Percentiles rank a stretch among this genome's conserved stretches.
Evolutionary conservation across 2,329 filamentous ascomycete species (phyloP).

Genomic region (Xylaria sp.): DNA sequence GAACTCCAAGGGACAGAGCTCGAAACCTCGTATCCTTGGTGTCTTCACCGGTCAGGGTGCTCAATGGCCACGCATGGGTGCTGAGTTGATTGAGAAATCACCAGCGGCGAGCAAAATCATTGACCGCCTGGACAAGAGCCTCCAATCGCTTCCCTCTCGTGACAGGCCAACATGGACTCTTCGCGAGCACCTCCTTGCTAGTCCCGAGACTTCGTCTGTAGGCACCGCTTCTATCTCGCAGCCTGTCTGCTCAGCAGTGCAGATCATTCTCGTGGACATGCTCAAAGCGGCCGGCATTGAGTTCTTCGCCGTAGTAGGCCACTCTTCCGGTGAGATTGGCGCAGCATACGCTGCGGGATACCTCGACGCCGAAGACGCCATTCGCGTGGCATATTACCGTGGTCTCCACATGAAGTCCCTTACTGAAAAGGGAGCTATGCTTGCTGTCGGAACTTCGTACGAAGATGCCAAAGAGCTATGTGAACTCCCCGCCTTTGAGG

Average conservation of each 20-base stretch:
- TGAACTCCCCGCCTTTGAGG: conserved; percentile 12
- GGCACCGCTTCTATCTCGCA: conserved; percentile 30
- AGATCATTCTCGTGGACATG: conserved; percentile 46
- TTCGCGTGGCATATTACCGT: conserved; percentile 41
- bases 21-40: conserved; percentile 24
- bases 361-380: conserved; percentile 34
- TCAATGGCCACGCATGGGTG: conserved; percentile 40
- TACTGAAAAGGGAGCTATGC: conserved; percentile 45
- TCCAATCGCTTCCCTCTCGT: conserved; percentile 24
- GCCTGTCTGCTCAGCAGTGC: conserved; percentile 47
- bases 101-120: conserved; percentile 22
- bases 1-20: not conserved
- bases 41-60: conserved; percentile 45
- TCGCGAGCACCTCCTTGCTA: not conserved
- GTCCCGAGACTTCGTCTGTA: conserved; percentile 1
- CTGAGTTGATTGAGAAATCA: conserved; percentile 26
- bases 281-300: conserved; percentile 33
- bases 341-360: conserved; percentile 33
- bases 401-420: conserved; percentile 35
- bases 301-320: conserved; percentile 37
- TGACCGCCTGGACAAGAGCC: conserved; percentile 25
- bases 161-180: conserved; percentile 31
- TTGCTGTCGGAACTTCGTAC: conserved; percentile 46
- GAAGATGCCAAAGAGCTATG: conserved; percentile 30
- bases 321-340: conserved; percentile 40